phyloP scores from a whole-genome alignment of 2,329 filamentous ascomycete species.

The Calonectria multiphialidica region DNA sequence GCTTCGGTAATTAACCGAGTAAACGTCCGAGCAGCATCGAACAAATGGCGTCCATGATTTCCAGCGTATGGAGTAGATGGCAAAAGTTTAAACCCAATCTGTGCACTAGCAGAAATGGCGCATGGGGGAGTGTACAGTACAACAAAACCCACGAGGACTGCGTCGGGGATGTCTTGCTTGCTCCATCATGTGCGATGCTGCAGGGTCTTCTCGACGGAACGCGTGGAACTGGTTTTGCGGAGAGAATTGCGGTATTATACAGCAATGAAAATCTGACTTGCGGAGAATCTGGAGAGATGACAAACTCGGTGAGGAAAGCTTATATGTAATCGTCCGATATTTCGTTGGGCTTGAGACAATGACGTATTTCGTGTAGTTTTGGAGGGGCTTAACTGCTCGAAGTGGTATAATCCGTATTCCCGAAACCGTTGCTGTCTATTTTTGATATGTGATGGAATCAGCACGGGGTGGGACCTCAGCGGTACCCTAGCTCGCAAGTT shows the following conservation, averaged over 20 bases:
- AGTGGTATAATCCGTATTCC: background rate
- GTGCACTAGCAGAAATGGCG: background rate
- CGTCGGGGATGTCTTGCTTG: background rate
- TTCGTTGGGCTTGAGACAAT: background rate
- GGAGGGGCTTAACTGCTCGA: no score
- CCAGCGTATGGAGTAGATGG: conserved; percentile 2
- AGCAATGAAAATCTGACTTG: background rate
- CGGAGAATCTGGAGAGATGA: background rate
- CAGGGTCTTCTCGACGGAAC: background rate
- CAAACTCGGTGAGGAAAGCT: background rate
- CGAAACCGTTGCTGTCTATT: background rate
- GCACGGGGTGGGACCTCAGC: background rate
- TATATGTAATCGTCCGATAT: background rate
- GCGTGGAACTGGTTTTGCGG: background rate
- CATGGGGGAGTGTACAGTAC: background rate
- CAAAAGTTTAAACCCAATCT: background rate
- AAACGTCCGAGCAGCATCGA: background rate
- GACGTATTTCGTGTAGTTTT: background rate
- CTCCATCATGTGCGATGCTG: background rate
- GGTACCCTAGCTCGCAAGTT: background rate
- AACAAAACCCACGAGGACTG: background rate
- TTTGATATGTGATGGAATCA: background rate
- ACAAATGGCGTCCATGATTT: background rate
- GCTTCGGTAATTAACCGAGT: background rate
- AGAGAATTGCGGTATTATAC: conserved; percentile 5